phyloP scores from a whole-genome alignment of 139 green algal genomes.

The Trebouxia sp. region DNA sequence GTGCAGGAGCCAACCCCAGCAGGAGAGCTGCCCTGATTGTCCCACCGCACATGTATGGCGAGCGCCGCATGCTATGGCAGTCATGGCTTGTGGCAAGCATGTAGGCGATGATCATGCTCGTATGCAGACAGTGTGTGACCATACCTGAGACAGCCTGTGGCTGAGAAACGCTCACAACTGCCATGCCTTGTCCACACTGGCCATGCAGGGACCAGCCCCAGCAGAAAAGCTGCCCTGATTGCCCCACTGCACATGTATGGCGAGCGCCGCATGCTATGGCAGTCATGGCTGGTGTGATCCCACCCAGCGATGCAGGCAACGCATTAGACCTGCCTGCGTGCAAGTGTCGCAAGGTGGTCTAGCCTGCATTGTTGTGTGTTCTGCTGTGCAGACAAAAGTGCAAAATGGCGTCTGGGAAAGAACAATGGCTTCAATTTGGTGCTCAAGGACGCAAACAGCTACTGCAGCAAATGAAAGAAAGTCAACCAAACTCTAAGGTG shows the following conservation, averaged over 20 bases:
- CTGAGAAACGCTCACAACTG: neutral
- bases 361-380: neutral
- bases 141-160: neutral
- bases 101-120: no score
- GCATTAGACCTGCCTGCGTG: neutral
- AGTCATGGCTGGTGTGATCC: neutral
- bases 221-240: slow-evolving; percentile 11
- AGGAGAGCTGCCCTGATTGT: slow-evolving; percentile 9
- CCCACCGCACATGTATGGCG: slow-evolving; percentile 24
- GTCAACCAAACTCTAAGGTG: no score
- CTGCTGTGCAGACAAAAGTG: no score
- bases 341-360: neutral
- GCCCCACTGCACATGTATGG: slow-evolving; percentile 23
- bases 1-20: slow-evolving; percentile 52
- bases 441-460: no score
- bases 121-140: neutral
- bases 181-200: slow-evolving; percentile 35
- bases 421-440: no score
- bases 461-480: no score
- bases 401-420: no score
- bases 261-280: slow-evolving; percentile 32
- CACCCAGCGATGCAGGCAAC: neutral
- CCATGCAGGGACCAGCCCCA: slow-evolving; percentile 56
- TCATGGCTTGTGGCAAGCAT: no score
- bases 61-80: no score